Evolutionary conservation across 805 yeast species (phyloP), one percentile per base, ranked within the genome.

Genomic region (Metschnikowia cubensis): DNA sequence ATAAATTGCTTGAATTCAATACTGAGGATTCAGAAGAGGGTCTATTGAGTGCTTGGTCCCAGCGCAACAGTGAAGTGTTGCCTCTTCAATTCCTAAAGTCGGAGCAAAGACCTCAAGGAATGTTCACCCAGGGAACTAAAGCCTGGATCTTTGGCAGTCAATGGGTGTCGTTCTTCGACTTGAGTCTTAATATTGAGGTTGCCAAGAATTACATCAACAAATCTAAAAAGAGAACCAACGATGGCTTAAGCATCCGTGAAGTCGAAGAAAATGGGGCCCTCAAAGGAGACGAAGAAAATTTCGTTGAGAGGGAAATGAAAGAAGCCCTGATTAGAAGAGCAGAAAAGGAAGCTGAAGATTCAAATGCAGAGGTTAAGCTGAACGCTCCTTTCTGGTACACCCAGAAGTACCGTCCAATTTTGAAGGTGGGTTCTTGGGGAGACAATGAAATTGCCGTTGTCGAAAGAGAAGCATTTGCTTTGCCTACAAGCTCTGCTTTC

Each of bases 81-180:
- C 97, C 98, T 1, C 72, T 72, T 35, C 81, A 82, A 53, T 83
- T 86, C 53, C 62, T 75, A 15, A 53, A 50, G 41, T 70, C 79
- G 47, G 79, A 77, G 15, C 92, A 87, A 50, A 83, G 85, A 58
- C 84, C 95, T 49, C 76, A 80, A 51, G 97, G 96, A 22, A 66
- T 87, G 11, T 88, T 87, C 61, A 61, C 65, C 14, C 82, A 81
- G 47, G 65, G 64, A 8, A 60, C 69, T 33, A 74, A 80, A 49
- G 70, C 86, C 14, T 92, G 97, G 97, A 68, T 89, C n/a, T 90
- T 88, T 80, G 96, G 97, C 1, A 76, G 87, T 18, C 80, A 80
- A 46, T 92, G 96, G 96, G 57, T 91, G 14, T 79, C 85, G 3
- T 87, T 79, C 64, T 77, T 92, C 45, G 92, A 92, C 65, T 67